Evolutionary conservation across 257 asterid genomes (phyloP).

Genomic region (Plantago elongata): DNA sequence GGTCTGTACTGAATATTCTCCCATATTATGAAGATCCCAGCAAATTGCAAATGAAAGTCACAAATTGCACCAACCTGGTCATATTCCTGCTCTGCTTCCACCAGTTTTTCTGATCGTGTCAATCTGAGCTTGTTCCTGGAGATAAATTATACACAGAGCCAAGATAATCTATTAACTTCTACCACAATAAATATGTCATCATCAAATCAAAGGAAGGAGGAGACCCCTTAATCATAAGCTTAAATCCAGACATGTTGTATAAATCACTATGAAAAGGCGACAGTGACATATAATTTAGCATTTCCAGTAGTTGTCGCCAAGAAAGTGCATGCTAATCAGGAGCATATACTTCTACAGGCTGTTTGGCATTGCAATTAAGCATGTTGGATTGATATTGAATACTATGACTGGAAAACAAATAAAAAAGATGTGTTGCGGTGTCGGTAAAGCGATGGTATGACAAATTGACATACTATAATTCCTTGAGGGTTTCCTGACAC

Average conservation of each 20-base stretch:
- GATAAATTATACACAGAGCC: conserved; percentile 15
- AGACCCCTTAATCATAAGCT: no score
- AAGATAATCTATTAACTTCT: background rate
- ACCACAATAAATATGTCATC: background rate
- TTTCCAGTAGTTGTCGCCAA: background rate
- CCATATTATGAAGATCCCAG: background rate
- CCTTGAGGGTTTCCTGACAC: background rate
- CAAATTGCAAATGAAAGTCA: background rate
- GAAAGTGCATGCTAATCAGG: background rate
- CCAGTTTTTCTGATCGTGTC: conserved; percentile 74
- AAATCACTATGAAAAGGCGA: background rate
- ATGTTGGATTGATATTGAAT: no score
- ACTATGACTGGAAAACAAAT: no score
- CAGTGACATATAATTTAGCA: background rate
- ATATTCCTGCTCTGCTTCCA: conserved; percentile 82
- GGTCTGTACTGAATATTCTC: no score
- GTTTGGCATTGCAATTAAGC: no score
- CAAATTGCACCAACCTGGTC: conserved; percentile 56
- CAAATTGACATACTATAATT: background rate
- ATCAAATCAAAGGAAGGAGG: no score
- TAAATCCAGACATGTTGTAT: no score
- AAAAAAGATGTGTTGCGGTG: no score
- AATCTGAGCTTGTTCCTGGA: conserved; percentile 86
- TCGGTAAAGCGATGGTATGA: background rate
- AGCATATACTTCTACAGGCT: no score